phyloP scores from a whole-genome alignment of 371 early-diverging fungal genomes.

The Choanephora cucurbitarum region DNA sequence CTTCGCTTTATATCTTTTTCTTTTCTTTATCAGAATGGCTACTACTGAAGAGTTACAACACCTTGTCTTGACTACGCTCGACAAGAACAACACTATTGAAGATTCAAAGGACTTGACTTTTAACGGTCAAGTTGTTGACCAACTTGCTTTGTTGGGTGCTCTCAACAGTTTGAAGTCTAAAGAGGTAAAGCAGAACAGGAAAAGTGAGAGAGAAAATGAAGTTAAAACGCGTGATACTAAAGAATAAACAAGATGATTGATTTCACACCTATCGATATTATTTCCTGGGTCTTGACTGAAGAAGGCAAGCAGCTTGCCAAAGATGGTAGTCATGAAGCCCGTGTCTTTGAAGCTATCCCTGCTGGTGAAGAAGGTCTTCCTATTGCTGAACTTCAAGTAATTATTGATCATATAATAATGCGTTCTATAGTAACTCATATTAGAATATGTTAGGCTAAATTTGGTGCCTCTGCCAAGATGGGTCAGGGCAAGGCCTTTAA shows the following conservation, averaged over 20 bases:
- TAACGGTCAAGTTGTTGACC: slow-evolving; percentile 63
- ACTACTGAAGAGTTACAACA: slow-evolving; percentile 65
- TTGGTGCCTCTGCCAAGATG: slow-evolving; percentile 83
- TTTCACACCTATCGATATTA: slow-evolving; percentile 79
- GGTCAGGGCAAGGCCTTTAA: slow-evolving; percentile 96
- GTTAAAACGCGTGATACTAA: not conserved
- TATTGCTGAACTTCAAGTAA: slow-evolving; percentile 78
- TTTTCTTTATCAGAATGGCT: slow-evolving; percentile 8
- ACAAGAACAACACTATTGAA: slow-evolving; percentile 59
- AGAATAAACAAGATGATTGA: slow-evolving; percentile 71
- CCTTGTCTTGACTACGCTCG: slow-evolving; percentile 68
- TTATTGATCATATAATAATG: not conserved
- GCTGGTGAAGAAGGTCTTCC: slow-evolving; percentile 79
- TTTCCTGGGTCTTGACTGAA: slow-evolving; percentile 79
- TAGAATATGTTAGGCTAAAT: slow-evolving; percentile 30
- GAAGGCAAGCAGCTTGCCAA: slow-evolving; percentile 88
- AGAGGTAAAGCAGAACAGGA: slow-evolving; percentile 81
- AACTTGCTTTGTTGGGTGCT: slow-evolving; percentile 77
- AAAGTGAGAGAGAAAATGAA: not conserved
- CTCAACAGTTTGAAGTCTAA: slow-evolving; percentile 85
- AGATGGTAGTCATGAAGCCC: slow-evolving; percentile 92
- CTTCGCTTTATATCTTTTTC: not conserved
- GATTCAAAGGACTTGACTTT: slow-evolving; percentile 65
- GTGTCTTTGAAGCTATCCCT: slow-evolving; percentile 90
- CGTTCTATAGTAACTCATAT: not conserved